A percentile compares a stretch with the other conserved stretches of the same genome.
These are phyloP conservation scores for Claviceps capensis DNA, from an alignment of 2,329 filamentous ascomycete species.

Conservation along the genomic window DNA sequence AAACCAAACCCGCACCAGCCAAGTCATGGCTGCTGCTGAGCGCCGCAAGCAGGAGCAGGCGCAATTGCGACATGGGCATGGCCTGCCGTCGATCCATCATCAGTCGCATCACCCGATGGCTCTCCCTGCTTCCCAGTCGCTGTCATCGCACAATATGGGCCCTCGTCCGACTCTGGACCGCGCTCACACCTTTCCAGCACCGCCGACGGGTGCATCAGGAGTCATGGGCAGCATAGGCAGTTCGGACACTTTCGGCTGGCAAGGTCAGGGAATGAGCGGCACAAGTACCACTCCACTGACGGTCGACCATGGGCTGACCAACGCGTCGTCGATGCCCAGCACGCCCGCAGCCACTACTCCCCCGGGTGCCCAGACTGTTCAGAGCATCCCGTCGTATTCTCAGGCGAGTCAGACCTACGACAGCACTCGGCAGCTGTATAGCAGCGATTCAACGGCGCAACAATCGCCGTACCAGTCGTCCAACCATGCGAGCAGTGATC, in stretches of 20 bases:
- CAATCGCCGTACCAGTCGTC: slow-evolving; percentile 59
- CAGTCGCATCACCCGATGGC: slow-evolving; percentile 46
- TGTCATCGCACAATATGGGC: slow-evolving; percentile 55
- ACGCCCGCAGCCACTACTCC: slow-evolving; percentile 87
- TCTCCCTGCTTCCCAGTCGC: slow-evolving; percentile 41
- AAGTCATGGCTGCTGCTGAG: slow-evolving; percentile 76
- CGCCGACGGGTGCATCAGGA: slow-evolving; percentile 83
- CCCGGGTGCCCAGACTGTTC: slow-evolving; percentile 55
- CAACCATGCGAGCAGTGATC: slow-evolving; percentile 43
- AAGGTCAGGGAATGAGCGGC: slow-evolving; percentile 44
- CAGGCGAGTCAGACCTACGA: slow-evolving; percentile 59
- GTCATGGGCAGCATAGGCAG: slow-evolving; percentile 61
- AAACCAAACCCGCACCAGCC: slow-evolving; percentile 69
- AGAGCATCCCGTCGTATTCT: slow-evolving; percentile 68
- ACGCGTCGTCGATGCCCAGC: slow-evolving; percentile 72
- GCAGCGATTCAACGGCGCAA: slow-evolving; percentile 53
- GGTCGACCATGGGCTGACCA: slow-evolving; percentile 66
- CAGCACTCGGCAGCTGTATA: slow-evolving; percentile 65
- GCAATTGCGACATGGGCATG: slow-evolving; percentile 46
- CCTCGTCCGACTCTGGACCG: slow-evolving; percentile 65
- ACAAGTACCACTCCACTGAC: slow-evolving; percentile 56
- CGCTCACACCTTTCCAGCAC: slow-evolving; percentile 86
- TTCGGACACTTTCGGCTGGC: slow-evolving; percentile 73
- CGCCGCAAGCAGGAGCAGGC: slow-evolving; percentile 59
- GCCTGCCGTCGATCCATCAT: slow-evolving; percentile 56